Evolutionary conservation across 352 stramenopile species (phyloP).

Genomic region (Pythium aristosporum): DNA sequence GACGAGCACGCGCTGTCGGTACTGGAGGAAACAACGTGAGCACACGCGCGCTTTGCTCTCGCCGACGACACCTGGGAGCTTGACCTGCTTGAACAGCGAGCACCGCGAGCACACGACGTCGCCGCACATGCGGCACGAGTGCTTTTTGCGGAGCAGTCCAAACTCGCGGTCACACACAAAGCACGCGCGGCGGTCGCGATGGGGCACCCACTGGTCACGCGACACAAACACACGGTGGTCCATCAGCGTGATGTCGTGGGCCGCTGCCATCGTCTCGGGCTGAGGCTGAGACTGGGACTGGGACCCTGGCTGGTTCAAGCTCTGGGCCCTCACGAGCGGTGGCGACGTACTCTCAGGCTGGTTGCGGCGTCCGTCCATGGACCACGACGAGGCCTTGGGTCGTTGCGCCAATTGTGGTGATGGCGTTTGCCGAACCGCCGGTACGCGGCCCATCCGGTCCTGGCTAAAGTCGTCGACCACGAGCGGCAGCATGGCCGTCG

Average conservation of each 20-base stretch:
- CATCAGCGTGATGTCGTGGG: constrained; percentile 24
- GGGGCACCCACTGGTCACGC: constrained; percentile 53
- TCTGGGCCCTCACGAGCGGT: constrained; percentile 2
- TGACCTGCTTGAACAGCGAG: constrained; percentile 67
- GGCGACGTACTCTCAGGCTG: neutral
- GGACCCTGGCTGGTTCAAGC: neutral
- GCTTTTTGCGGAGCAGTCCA: constrained; percentile 62
- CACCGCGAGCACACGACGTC: constrained; percentile 78
- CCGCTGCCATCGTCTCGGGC: neutral
- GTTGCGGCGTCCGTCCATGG: neutral
- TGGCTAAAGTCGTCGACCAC: constrained; percentile 26
- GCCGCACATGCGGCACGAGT: constrained; percentile 81
- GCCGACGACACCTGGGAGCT: constrained; percentile 45
- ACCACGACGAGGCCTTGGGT: constrained; percentile 7
- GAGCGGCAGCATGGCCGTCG: constrained; percentile 10
- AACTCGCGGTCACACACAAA: constrained; percentile 75
- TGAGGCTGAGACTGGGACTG: neutral
- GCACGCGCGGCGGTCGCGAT: constrained; percentile 48
- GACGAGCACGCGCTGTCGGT: constrained; percentile 38
- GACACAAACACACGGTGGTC: constrained; percentile 66
- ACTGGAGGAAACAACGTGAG: constrained; percentile 68
- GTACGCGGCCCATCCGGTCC: constrained; percentile 14
- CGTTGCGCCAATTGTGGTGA: neutral
- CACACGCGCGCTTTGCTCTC: constrained; percentile 71
- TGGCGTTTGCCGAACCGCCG: neutral